Conservation (phyloP, 768 basidiomycete species). For the Lactarius vividus region DNA sequence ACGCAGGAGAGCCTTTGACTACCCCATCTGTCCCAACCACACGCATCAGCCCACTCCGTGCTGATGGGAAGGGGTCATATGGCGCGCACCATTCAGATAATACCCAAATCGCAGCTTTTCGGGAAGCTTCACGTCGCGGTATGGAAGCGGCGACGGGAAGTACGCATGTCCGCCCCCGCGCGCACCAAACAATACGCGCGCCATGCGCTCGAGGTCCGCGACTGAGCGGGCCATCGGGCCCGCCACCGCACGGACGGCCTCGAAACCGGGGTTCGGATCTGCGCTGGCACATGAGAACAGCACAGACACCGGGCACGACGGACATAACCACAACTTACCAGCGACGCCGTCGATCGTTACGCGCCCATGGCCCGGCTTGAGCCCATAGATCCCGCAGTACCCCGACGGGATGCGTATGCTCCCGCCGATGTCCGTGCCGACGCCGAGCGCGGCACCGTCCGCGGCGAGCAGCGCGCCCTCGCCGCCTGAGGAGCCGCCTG, state of each 20-base stretch:
- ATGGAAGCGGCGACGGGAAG: constrained; percentile 53
- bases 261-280: constrained; percentile 67
- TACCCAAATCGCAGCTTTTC: constrained; percentile 71
- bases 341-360: constrained; percentile 48
- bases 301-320: too few relatives aligned
- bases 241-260: constrained; percentile 52
- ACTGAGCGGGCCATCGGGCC: constrained; percentile 74
- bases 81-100: constrained; percentile 51
- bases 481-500: constrained; percentile 26
- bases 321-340: constrained; percentile 36
- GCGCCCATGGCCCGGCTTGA: constrained; percentile 68
- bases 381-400: constrained; percentile 73
- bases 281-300: neutral
- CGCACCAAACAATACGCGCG: constrained; percentile 50
- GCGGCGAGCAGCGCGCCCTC: constrained; percentile 77
- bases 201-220: constrained; percentile 63
- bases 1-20: constrained; percentile 26
- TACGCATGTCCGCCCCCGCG: neutral
- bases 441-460: constrained; percentile 77
- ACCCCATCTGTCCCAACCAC: constrained; percentile 5
- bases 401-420: constrained; percentile 79
- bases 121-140: constrained; percentile 52
- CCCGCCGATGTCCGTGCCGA: constrained; percentile 80
- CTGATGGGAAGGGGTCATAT: neutral
- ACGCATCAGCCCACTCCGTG: neutral